Evolutionary conservation across 1,139 yeast species (phyloP), one percentile per base, ranked within the genome.

Genomic region (Diutina pseudorugosa): DNA sequence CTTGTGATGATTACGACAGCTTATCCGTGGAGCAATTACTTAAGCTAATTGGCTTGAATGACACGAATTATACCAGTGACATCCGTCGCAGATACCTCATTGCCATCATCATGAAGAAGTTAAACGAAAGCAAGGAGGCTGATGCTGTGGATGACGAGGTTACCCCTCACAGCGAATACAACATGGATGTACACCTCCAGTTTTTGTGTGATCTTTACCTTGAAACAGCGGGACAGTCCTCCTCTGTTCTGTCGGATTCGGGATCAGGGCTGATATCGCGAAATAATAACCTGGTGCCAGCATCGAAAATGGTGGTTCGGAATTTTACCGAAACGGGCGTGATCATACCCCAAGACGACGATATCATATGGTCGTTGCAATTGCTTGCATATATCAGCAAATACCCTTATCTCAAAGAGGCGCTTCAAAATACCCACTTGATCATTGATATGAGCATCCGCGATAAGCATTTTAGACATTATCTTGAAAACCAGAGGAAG

Each of bases 291-390:
- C n/a, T 9, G 14, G 47, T 23, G 9, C 36, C 40, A 11, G 49
- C 49, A 25, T 60, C 70, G 3, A 72, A 69, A 56, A 63, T 67
- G 40, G 71, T 76, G 0, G 91, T 90, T 6, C 73, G 96, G 55
- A 74, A 72, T 51, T 87, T 88, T 62, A 75, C 83, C 36, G 79
- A 83, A 54, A 71, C 77, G 1, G 95, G 96, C 1, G 82, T 84
- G 23, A 77, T 90, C 18, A 78, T 89, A 11, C 96, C 97, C 1
- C 78, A 89, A 56, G 95, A 88, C 57, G 97, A 91, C 63, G 98
- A 93, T 64, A 87, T 93, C 30, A 83, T 89, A 41, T 90, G 97
- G 96, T 85, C 95, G 5, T 73, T 93, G 53, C 98, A 93, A 66
- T 74, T 93, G 40, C 69, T 93, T 53, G 98, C 98, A 19, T 93